Evolutionary conservation across 2,329 filamentous ascomycete species (phyloP), one percentile per base, ranked within the genome.

Genomic region (Beauveria sp.): DNA sequence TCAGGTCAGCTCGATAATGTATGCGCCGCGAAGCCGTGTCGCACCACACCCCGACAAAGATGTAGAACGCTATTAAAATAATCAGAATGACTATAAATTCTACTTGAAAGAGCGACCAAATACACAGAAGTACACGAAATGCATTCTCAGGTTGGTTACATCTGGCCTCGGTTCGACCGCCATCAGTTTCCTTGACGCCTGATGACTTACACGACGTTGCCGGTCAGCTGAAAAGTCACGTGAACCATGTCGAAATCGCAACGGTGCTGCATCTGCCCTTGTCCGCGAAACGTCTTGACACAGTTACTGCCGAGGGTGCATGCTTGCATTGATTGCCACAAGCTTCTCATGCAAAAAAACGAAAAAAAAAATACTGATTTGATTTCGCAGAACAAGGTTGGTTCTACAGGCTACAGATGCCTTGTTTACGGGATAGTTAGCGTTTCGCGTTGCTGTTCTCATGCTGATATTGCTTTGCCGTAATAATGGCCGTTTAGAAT

Each of bases 191-290:
- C 20, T 20, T 50, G 45, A 28, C 14, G 45, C 55, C 45, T 50
- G 55, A 60, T 38, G 47, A 60, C 58, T 60, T 60, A 60, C 58
- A 60, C 58, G 58, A 60, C 58, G 58, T 60, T 54, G 14, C n/a
- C 26, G 6, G 28, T 60, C 58, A 60, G 24, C 38, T 60, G 58
- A 54, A 20, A 8, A 5, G 16, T 45, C 55, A 58, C 45, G 55
- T 58, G 55, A 47, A 1, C 4, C 20, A 18, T 2, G 3, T 45
- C 5, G 2, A 38, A 12, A 10, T 7, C 3, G 40, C 40, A 55
- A 45, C 40, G 40, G 53, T 24, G 40, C 53, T 22, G 40, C 53
- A n/a, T 45, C 24, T 55, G 26, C 53, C 24, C 53, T 20, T 14
- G 40, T 34, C 16, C 26, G 28, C 28, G 28, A 14, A 38, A 30